A percentile compares a stretch with the other conserved stretches of the same genome.
phyloP scores from a whole-genome alignment of 352 stramenopile genomes.

The Phytophthora tubulina region DNA sequence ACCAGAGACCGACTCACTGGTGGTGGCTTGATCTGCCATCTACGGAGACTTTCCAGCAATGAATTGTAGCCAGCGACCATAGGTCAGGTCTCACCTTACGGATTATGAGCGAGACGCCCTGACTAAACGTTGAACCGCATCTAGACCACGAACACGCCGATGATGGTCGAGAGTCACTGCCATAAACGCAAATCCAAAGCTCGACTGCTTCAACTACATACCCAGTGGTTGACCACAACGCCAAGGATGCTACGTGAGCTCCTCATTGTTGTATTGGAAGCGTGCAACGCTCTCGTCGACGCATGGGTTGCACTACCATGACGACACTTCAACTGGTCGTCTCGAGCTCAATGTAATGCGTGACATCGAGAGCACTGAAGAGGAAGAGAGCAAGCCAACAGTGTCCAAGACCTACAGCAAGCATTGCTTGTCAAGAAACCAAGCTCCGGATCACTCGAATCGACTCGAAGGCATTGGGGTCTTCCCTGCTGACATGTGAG shows the following conservation, averaged over 20 bases:
- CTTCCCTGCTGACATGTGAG: background rate
- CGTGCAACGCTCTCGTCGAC: background rate
- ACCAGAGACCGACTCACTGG: conserved; percentile 4
- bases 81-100: conserved; percentile 4
- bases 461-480: conserved; percentile 5
- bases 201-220: conserved; percentile 19
- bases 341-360: too few relatives aligned
- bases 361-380: background rate
- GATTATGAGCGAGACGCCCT: conserved; percentile 20
- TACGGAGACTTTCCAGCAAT: conserved; percentile 31
- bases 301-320: background rate
- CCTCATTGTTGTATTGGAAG: background rate
- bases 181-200: conserved; percentile 20
- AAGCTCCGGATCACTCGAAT: too few relatives aligned
- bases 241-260: conserved; percentile 1
- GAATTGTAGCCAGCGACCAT: conserved; percentile 20
- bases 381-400: background rate
- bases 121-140: conserved; percentile 21
- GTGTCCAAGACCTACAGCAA: too few relatives aligned
- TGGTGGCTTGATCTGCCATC: conserved; percentile 14
- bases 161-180: conserved; percentile 5
- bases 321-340: conserved; percentile 9
- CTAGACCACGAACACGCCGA: background rate
- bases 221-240: background rate
- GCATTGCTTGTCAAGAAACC: too few relatives aligned